A percentile compares a stretch with the other conserved stretches of the same genome.
Conservation (phyloP, 306 rosid genomes). For the Fragaria ananassa region DNA sequence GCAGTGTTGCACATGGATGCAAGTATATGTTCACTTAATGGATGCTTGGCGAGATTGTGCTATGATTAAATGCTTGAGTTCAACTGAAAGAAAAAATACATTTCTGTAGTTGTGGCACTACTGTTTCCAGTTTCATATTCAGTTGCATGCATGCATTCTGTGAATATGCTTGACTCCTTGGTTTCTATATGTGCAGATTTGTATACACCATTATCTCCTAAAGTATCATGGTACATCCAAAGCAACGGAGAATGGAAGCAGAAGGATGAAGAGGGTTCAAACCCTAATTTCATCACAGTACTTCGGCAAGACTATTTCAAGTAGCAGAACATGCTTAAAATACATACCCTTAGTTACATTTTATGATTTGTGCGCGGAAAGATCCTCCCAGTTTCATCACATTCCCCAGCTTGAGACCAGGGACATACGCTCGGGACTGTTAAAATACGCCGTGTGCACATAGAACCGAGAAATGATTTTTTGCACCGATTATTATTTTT, state of each 20-base stretch:
- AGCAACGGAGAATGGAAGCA: constrained; percentile 63
- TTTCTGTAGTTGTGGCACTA: neutral
- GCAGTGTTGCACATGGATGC: neutral
- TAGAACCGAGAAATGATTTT: neutral
- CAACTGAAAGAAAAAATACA: neutral
- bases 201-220: constrained; percentile 67
- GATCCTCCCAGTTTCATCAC: neutral
- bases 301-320: constrained; percentile 71
- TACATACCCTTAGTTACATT: neutral
- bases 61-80: neutral
- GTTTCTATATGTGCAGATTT: constrained; percentile 42
- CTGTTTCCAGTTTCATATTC: neutral
- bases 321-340: constrained; percentile 23
- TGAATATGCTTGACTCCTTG: constrained; percentile 13
- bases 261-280: constrained; percentile 53
- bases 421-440: neutral
- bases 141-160: neutral
- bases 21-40: neutral
- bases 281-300: constrained; percentile 46
- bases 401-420: neutral
- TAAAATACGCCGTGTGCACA: neutral
- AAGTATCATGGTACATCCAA: constrained; percentile 71
- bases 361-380: neutral
- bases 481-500: neutral
- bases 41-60: neutral